phyloP scores from a whole-genome alignment of 352 stramenopile species.

The Phytopythium helicoides region DNA sequence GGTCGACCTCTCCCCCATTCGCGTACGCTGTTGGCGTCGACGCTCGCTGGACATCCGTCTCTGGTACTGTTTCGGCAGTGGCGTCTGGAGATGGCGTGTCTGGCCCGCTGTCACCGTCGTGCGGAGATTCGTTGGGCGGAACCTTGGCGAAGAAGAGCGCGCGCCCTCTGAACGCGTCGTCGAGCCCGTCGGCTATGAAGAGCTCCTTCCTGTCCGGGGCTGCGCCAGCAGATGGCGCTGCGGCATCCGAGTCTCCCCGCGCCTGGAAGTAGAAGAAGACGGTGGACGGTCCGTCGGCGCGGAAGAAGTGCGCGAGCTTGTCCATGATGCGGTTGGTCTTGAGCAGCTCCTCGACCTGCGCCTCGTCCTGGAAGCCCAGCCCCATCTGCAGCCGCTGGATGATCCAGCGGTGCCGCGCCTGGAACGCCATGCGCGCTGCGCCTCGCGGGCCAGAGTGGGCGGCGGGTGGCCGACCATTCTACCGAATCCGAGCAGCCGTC shows the following conservation, averaged over 20 bases:
- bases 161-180: slow-evolving; percentile 58
- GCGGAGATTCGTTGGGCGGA: slow-evolving; percentile 11
- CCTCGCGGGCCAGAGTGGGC: no score
- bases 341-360: slow-evolving; percentile 76
- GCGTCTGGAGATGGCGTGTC: slow-evolving; percentile 2
- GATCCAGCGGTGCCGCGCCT: slow-evolving; percentile 81
- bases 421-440: slow-evolving; percentile 74
- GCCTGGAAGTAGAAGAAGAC: slow-evolving; percentile 83
- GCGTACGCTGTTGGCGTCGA: slow-evolving; percentile 2
- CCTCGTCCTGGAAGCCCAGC: slow-evolving; percentile 72
- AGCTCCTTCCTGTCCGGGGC: slow-evolving; percentile 43
- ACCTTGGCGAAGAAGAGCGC: slow-evolving; percentile 82
- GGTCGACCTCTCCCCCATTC: slow-evolving; percentile 29
- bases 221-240: slow-evolving; percentile 11
- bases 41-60: slow-evolving; percentile 14
- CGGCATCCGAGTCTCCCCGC: slow-evolving; percentile 9
- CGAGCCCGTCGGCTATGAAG: slow-evolving; percentile 81
- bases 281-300: slow-evolving; percentile 54
- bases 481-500: no score
- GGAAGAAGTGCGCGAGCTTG: slow-evolving; percentile 69
- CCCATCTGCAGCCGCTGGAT: slow-evolving; percentile 77
- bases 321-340: slow-evolving; percentile 83
- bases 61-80: slow-evolving; percentile 4
- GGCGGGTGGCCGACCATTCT: no score
- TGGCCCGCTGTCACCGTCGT: slow-evolving; percentile 5